phyloP scores from a whole-genome alignment of 2,329 filamentous ascomycete species.

The Alternaria longipes region DNA sequence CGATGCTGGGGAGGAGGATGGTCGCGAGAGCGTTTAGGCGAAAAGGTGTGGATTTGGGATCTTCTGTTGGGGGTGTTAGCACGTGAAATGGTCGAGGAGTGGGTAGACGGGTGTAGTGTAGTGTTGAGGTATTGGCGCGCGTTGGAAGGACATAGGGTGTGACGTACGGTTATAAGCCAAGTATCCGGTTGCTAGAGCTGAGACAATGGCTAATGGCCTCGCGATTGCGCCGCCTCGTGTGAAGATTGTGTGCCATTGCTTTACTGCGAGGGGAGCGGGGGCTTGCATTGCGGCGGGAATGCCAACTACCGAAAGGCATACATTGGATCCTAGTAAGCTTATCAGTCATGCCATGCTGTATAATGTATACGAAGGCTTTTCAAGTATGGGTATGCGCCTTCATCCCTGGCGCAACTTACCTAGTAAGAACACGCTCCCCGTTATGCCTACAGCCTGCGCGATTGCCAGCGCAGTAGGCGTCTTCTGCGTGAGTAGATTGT shows the following conservation, averaged over 20 bases:
- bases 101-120: not conserved
- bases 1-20: slow-evolving; percentile 55
- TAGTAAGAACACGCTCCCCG: slow-evolving; percentile 59
- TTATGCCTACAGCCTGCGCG: slow-evolving; percentile 62
- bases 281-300: slow-evolving; percentile 65
- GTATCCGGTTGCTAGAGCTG: slow-evolving; percentile 56
- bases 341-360: not conserved
- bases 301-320: slow-evolving; percentile 53
- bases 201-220: slow-evolving; percentile 53
- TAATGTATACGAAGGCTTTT: not conserved
- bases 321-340: slow-evolving; percentile 4
- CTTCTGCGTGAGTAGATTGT: slow-evolving; percentile 34
- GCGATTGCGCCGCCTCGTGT: slow-evolving; percentile 52
- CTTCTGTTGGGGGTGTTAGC: slow-evolving; percentile 25
- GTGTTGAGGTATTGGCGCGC: slow-evolving; percentile 3
- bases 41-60: slow-evolving; percentile 44
- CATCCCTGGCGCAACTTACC: slow-evolving; percentile 37
- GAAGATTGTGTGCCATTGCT: slow-evolving; percentile 63
- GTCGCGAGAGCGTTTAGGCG: slow-evolving; percentile 60
- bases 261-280: slow-evolving; percentile 64
- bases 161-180: slow-evolving; percentile 56
- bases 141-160: not conserved
- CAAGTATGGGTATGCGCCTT: not conserved
- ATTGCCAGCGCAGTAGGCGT: slow-evolving; percentile 52
- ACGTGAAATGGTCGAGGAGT: too few relatives aligned